Percentiles rank a stretch among this genome's conserved stretches.
These are phyloP conservation scores for Begonia fuchsioides DNA, from an alignment of 306 rosid species.

Conservation along the genomic window DNA sequence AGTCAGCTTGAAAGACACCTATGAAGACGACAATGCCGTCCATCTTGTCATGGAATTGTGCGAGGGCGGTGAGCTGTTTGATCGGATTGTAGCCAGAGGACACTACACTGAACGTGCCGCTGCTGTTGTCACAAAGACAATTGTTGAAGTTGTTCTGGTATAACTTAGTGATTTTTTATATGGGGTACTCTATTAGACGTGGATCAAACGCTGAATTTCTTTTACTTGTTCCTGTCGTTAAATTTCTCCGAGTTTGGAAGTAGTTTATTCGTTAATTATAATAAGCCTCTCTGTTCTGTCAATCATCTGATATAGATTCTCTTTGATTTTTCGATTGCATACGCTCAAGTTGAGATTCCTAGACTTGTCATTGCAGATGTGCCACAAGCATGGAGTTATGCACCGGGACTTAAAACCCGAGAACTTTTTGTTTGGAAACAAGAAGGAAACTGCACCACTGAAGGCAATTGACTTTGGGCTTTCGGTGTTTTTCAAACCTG, in stretches of 20 bases:
- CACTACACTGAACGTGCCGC: constrained; percentile 26
- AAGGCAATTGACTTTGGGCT: constrained; percentile 24
- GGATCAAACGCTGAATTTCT: no score
- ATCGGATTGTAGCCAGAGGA: constrained; percentile 23
- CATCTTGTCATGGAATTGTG: constrained; percentile 24
- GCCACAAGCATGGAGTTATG: constrained; percentile 21
- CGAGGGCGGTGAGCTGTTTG: constrained; percentile 24
- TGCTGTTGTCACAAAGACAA: constrained; percentile 19
- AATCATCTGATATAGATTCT: no score
- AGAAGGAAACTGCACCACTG: constrained; percentile 21
- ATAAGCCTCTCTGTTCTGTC: no score
- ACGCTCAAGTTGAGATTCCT: no score
- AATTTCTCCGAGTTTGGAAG: no score
- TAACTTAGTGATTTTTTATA: neutral
- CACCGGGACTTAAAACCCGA: constrained; percentile 25
- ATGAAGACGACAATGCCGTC: constrained; percentile 20
- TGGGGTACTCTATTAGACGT: neutral
- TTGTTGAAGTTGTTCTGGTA: constrained; percentile 26
- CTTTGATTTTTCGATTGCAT: no score
- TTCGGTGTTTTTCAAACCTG: constrained; percentile 23
- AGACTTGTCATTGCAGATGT: constrained; percentile 13
- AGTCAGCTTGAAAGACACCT: constrained; percentile 18
- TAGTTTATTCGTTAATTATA: no score
- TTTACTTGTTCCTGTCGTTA: no score
- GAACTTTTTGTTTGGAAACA: constrained; percentile 18